Conservation (phyloP, 495 filamentous ascomycete species). For the Lasiosphaeriaceae sp. region DNA sequence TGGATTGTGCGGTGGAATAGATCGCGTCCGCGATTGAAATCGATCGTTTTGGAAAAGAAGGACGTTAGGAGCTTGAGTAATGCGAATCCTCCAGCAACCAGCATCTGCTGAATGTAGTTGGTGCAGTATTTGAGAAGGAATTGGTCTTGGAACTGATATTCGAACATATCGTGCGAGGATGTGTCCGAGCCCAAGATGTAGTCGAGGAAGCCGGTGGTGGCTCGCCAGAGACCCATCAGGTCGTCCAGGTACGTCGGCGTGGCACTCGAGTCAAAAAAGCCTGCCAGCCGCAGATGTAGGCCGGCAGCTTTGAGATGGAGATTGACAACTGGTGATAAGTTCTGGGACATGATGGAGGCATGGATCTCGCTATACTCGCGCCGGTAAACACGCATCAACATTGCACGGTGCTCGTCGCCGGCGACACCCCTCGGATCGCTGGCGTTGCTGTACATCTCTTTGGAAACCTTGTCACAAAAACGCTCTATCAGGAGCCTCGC, state of each 20-base stretch:
- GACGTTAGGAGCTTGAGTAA: constrained; percentile 82
- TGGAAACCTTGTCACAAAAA: constrained; percentile 82
- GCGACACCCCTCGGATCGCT: constrained; percentile 70
- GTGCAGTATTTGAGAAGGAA: constrained; percentile 65
- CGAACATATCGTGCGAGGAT: constrained; percentile 17
- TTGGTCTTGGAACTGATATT: constrained; percentile 32
- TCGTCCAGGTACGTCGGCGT: constrained; percentile 73
- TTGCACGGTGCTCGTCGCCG: constrained; percentile 64
- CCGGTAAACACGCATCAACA: constrained; percentile 58
- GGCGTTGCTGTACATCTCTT: constrained; percentile 76
- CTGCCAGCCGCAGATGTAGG: constrained; percentile 78
- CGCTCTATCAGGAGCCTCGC: constrained; percentile 72
- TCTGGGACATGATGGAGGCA: constrained; percentile 46
- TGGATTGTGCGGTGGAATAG: constrained; percentile 75
- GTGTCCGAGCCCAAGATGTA: constrained; percentile 56
- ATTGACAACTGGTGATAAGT: constrained; percentile 56
- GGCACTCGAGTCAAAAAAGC: constrained; percentile 80
- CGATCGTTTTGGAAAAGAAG: constrained; percentile 70
- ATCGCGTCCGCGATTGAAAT: constrained; percentile 66
- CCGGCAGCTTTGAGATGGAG: constrained; percentile 75
- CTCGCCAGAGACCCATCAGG: constrained; percentile 71
- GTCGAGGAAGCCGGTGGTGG: constrained; percentile 72
- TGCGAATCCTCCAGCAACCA: constrained; percentile 80
- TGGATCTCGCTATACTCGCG: constrained; percentile 54
- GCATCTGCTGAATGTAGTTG: constrained; percentile 90